These are phyloP conservation scores for Debaryomyces coudertii DNA, from an alignment of 1,139 yeast genomes.

Conservation along the genomic window DNA sequence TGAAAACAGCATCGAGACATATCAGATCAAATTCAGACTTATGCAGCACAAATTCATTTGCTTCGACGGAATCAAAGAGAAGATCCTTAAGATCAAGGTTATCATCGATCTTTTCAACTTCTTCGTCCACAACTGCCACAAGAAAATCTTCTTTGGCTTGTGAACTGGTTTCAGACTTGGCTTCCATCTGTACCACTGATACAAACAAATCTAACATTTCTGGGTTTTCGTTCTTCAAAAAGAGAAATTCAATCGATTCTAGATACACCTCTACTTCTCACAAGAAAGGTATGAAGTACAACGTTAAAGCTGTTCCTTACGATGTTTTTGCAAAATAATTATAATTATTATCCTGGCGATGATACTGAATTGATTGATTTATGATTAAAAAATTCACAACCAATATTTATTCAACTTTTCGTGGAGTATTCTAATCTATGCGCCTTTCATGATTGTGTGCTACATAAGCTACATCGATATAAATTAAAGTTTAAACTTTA, in stretches of 20 bases:
- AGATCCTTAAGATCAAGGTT: slow-evolving; percentile 32
- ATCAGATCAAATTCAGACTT: slow-evolving; percentile 19
- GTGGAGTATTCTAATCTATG: slow-evolving; percentile 3
- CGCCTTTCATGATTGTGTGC: slow-evolving; percentile 10
- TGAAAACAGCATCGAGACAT: slow-evolving; percentile 13
- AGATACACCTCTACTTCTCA: slow-evolving; percentile 18
- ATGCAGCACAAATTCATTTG: neutral
- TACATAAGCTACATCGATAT: slow-evolving; percentile 8
- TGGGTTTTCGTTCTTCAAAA: slow-evolving; percentile 40
- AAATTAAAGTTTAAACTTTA: neutral
- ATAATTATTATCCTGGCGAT: slow-evolving; percentile 7
- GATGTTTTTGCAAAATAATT: slow-evolving; percentile 25
- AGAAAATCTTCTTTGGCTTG: slow-evolving; percentile 12
- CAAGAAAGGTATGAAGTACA: slow-evolving; percentile 31
- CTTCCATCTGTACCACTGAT: slow-evolving; percentile 34
- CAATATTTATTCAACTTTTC: slow-evolving; percentile 1
- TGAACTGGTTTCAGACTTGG: slow-evolving; percentile 26
- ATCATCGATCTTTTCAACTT: slow-evolving; percentile 28
- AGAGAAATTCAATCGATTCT: slow-evolving; percentile 22
- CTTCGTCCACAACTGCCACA: slow-evolving; percentile 9
- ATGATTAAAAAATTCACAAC: neutral
- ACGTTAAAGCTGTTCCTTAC: slow-evolving; percentile 35
- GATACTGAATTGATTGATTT: slow-evolving; percentile 11
- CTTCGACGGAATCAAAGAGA: slow-evolving; percentile 19
- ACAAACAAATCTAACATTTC: slow-evolving; percentile 30